A percentile compares a stretch with the other conserved stretches of the same genome.
Evolutionary conservation across 2,329 filamentous ascomycete species (phyloP).

Genomic region (Truncatella angustata): DNA sequence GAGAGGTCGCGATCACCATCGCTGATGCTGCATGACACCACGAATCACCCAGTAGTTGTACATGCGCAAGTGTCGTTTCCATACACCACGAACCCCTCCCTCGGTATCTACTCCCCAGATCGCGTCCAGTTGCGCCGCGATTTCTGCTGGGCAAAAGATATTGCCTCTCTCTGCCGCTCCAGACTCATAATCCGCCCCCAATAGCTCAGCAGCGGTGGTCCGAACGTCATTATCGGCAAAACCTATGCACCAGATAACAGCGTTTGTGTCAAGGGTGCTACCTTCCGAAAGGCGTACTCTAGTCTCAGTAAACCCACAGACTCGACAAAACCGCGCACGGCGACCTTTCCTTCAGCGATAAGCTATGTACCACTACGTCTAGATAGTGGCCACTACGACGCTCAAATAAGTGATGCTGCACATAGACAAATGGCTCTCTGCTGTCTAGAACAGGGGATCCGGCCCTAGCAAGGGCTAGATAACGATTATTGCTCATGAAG

Average conservation of each 20-base stretch:
- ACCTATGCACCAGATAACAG: constrained; percentile 35
- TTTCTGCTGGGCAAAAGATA: constrained; percentile 22
- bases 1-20: constrained; percentile 35
- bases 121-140: constrained; percentile 31
- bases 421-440: constrained; percentile 18
- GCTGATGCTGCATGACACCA: constrained; percentile 30
- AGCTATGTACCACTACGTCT: constrained; percentile 31
- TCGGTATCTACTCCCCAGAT: constrained; percentile 41
- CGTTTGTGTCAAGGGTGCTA: constrained; percentile 27
- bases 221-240: constrained; percentile 23
- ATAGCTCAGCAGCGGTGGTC: not conserved
- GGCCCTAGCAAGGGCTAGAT: constrained; percentile 26
- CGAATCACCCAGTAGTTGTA: constrained; percentile 35
- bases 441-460: constrained; percentile 38
- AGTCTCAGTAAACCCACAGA: constrained; percentile 25
- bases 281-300: constrained; percentile 30
- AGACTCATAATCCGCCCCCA: not conserved
- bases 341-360: constrained; percentile 26
- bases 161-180: not conserved
- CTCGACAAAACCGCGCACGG: constrained; percentile 25
- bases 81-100: constrained; percentile 39
- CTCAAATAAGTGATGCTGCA: constrained; percentile 33
- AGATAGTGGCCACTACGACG: constrained; percentile 35
- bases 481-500: constrained; percentile 21
- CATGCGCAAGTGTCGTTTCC: constrained; percentile 31